Evolutionary conservation across 1,284 basidiomycete species (phyloP), one percentile per base, ranked within the genome.

Genomic region (Phellinidium pouzarii): DNA sequence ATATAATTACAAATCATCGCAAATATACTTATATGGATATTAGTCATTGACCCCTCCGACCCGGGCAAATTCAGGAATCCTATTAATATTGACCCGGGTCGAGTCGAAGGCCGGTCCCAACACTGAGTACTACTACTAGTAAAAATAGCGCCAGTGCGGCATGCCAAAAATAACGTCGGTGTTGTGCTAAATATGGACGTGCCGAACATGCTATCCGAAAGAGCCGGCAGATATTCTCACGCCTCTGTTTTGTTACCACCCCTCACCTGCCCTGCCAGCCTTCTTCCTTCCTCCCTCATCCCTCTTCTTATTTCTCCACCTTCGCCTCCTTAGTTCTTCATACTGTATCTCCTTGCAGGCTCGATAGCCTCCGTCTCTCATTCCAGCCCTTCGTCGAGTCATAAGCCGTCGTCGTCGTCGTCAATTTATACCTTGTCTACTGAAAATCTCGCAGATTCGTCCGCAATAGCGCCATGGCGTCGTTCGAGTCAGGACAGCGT

Each of bases 401-500:
- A 9, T 12, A 20, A 31, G 17, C 22, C 45, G 44, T 26, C 42
- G 19, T 34, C 38, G 29, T 25, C 36, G 38, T 36, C 37, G n/a
- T 19, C 25, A 14, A n/a, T 46, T 19, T 46, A 45, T 27, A 19
- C 36, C 51, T 17, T 26, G 20, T n/a, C 19, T 53, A 48, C 37
- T 41, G 38, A 53, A 48, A 38, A 43, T 42, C 22, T 25, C 22
- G 25, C 40, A 44, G 31, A 6, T 19, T 27, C 29, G 50, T 40
- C 42, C 37, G 26, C 41, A 37, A 45, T 14, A 23, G 17, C 53
- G 38, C 43, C 5, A 55, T 55, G 53, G 48, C 44, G 52, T 52
- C 49, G 27, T 55, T 49, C 19, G 59, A 60, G 44, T 53, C 53
- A 53, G 58, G 54, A 53, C 58, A 59, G 53, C 53, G 55, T 37